Base-by-base conservation (phyloP, 805 yeast species). In the Monosporozyma aquatica region DNA sequence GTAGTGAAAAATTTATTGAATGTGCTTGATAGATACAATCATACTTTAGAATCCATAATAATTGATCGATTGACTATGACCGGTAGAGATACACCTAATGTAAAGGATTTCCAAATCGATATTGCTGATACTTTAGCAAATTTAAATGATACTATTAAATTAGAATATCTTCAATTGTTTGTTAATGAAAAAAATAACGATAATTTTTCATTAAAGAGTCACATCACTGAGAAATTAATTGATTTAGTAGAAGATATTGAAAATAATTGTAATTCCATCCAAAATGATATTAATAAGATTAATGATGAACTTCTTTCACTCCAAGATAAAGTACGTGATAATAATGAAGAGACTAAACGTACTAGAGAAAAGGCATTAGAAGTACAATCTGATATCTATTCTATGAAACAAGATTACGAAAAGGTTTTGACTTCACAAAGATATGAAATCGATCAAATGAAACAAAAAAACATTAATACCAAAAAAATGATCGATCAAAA, bases 381-480 rank as follows among this genome's bases (percentile, higher is more conserved):
- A 17, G 61, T 67, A 22, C 77, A 76, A 51, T 62, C 72, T 17
- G 69, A 68, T 24, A 75, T 74, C 46, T 84, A 80, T 37, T 76
- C 75, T 9, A 72, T 71, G 51, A 74, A 48, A 66, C 72, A 35
- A 70, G 74, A 76, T 64, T 69, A 35, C 65, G 74, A 49, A 77
- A 77, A 48, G 63, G 72, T 22, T 66, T 72, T 28, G 62, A 74
- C 30, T 5, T 46, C 55, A 22, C 73, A 76, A 44, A 72, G 75
- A 41, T 72, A 79, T n/a, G 82, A 82, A 55, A 71, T 78, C 40
- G 89, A 81, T 56, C 72, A 73, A 54, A 59, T 78, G 42, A 83
- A 79, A 47, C 68, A 75, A 28, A 82, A 78, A 44, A 59, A 81
- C 38, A 72, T 72, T 39, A 51, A 49, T 52, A 66, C 65, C 10